Evolutionary conservation across 768 basidiomycete genomes (phyloP), one percentile per base, ranked within the genome.

Genomic region (Rhodotorula diobovata): DNA sequence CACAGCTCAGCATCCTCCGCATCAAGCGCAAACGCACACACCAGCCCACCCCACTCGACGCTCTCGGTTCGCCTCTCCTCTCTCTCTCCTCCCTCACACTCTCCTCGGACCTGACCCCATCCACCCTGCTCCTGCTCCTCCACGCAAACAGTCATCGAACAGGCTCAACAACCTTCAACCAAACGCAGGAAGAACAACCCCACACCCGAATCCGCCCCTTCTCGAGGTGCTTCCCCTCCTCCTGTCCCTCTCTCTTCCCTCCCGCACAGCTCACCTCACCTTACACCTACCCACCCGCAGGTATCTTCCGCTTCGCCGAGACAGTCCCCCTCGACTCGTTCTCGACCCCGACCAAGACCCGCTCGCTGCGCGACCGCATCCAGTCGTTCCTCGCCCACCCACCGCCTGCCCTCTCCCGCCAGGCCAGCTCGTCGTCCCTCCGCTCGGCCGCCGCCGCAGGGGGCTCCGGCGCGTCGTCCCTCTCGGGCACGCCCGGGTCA

Each of bases 301-400:
- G 68, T 20, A 73, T 77, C 66, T 77, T 77, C 50, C 45, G 74
- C 25, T 75, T 77, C 53, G 74, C 72, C 15, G 74, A 73, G 43
- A 75, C 76, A 1, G 76, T 77, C 16, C 59, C 73, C 0, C 41
- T 67, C 35, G 71, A 73, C 46, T 73, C 72, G 56, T 73, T 73
- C 65, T 66, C 66, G 57, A 48, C 68, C 1, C 61, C 60, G 10
- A 41, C 35, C 14, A 73, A 73, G 46, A 73, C 68, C n/a, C 64
- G 68, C 35, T 57, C 53, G 39, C 60, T 73, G 34, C 46, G 56
- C 25, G 67, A 72, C 60, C 71, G 71, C 15, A 72, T 72, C 43
- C 39, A 61, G 23, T 61, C 66, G 15, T 67, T 67, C 60, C 59
- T 72, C 53, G 39, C 35, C 4, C 71, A 65, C 43, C 63, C 58